Evolutionary conservation across 192 early-diverging fungal species (phyloP), one percentile per base, ranked within the genome.

Genomic region (Diversispora epigaea): DNA sequence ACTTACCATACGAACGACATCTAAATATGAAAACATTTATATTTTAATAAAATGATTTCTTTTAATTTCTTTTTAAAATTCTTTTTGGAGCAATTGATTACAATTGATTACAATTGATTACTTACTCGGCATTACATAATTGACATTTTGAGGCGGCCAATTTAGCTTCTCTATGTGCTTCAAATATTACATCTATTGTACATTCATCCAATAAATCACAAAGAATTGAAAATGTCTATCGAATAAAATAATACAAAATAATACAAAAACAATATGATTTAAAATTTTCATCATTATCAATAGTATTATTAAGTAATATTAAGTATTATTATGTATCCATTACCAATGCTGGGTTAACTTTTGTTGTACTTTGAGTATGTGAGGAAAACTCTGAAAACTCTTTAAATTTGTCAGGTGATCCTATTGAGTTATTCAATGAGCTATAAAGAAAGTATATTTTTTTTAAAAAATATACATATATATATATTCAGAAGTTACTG

Each of bases 121-220:
- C 87, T 67, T 89, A 91, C 93, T 86, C 89, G 75, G 90, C 89
- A 77, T 89, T 88, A 77, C 93, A 94, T 50, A 91, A 81, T 73
- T 89, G 87, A 76, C 93, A 95, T n/a, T 84, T 64, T 4, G 82
- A 80, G 17, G 84, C 79, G 57, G 83, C 73, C 58, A 83, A 83
- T 78, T 87, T 90, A 68, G 86, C 80, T 75, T 94, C 91, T 54
- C 84, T 81, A 67, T 94, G 91, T 43, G 86, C 80, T 69, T 93
- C 91, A 72, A 89, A 91, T 11, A 90, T 84, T 6, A 93, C 84
- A 72, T 92, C 92, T 67, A 89, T 83, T 22, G 89, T 82, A 77
- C 89, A 84, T 67, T 93, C 92, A 45, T 92, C 90, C 25, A 95
- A 76, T 44, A 95, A 80, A 50, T 91, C 90, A n/a, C 86, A 86